phyloP scores from a whole-genome alignment of 129 eudicot genomes.

The Saposhnikovia divaricata region DNA sequence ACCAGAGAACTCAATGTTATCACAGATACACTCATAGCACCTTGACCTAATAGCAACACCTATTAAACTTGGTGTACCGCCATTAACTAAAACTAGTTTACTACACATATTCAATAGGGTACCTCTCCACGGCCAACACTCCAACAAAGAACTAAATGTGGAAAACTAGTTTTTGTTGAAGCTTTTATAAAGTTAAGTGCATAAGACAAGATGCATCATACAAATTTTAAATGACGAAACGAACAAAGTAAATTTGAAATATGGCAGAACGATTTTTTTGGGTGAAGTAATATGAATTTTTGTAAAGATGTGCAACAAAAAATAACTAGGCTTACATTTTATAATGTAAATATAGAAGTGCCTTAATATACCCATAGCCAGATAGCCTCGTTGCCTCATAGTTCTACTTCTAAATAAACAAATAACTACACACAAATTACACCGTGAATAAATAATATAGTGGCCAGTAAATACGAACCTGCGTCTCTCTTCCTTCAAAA shows the following conservation, averaged over 20 bases:
- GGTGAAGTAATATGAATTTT: neutral
- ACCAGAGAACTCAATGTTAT: neutral
- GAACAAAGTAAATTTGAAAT: neutral
- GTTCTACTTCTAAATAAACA: neutral
- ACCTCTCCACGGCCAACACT: neutral
- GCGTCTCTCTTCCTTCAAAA: conserved; percentile 58
- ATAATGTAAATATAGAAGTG: neutral
- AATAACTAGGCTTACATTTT: neutral
- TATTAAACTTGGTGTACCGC: neutral
- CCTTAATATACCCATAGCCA: neutral
- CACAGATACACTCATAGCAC: too few relatives aligned
- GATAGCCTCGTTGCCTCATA: neutral
- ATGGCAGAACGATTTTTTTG: neutral
- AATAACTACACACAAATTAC: neutral
- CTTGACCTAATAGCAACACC: neutral
- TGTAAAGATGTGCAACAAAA: neutral
- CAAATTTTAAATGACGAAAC: too few relatives aligned
- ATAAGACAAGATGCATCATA: neutral
- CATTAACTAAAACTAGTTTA: too few relatives aligned
- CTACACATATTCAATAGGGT: neutral
- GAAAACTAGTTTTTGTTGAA: neutral
- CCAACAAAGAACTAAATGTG: neutral
- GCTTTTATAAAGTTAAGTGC: neutral
- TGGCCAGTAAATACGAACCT: conserved; percentile 41
- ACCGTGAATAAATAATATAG: neutral